phyloP scores from a whole-genome alignment of 73 alveolate species.

The Effrenium voratum region DNA sequence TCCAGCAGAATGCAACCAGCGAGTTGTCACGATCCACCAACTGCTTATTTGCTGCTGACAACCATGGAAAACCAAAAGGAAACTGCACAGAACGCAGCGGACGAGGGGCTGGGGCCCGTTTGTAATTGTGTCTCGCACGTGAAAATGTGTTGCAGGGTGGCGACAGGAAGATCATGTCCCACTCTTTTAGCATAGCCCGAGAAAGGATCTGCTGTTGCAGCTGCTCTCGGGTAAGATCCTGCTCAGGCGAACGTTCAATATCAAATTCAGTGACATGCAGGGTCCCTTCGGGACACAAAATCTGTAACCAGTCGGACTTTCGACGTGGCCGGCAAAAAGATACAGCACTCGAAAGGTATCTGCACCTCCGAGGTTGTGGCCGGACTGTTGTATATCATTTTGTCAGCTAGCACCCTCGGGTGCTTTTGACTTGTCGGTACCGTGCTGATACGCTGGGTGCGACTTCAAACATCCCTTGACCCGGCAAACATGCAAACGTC shows the following conservation, averaged over 20 bases:
- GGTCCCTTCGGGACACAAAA: too few species aligned
- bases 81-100: not conserved
- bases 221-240: too few species aligned
- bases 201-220: too few species aligned
- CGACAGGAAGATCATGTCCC: constrained; percentile 3
- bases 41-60: not conserved
- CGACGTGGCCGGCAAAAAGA: not conserved
- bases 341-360: not conserved
- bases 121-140: too few species aligned
- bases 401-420: not conserved
- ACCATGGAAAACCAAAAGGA: not conserved
- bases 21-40: not conserved
- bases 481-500: not conserved
- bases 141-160: too few species aligned
- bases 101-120: not conserved
- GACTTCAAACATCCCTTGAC: not conserved
- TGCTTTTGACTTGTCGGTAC: not conserved
- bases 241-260: too few species aligned
- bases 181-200: not conserved
- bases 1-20: not conserved
- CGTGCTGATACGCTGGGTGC: not conserved
- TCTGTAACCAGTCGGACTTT: too few species aligned
- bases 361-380: not conserved
- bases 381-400: not conserved
- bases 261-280: too few species aligned